Conservation (phyloP, 2,329 filamentous ascomycete species). For the Ophiognomonia clavigignenti-juglandacearum region DNA sequence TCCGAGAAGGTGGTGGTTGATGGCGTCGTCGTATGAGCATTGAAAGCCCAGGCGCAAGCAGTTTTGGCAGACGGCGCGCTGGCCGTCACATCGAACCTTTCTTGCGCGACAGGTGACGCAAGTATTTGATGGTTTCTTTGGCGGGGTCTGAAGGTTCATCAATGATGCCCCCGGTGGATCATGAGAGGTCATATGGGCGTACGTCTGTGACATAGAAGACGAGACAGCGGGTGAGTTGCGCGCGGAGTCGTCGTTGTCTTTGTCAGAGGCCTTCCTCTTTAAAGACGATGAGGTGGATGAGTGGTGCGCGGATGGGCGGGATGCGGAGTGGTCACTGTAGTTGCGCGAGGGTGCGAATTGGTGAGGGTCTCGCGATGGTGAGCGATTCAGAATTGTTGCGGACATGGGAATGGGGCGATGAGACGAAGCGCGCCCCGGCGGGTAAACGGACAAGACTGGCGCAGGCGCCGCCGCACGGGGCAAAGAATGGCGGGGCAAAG, state of each 20-base stretch:
- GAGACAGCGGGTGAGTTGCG: not conserved
- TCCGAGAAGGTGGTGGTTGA: constrained; percentile 12
- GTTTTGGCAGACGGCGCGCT: constrained; percentile 49
- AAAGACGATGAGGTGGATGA: constrained; percentile 6
- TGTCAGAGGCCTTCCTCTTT: not conserved
- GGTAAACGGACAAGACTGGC: not conserved
- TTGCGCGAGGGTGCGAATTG: not conserved
- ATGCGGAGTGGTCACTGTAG: not conserved
- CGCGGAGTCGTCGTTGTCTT: not conserved
- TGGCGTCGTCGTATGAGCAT: constrained; percentile 50
- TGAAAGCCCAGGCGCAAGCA: constrained; percentile 54
- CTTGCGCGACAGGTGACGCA: constrained; percentile 23
- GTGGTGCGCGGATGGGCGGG: constrained; percentile 1
- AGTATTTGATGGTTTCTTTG: constrained; percentile 16
- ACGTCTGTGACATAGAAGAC: not conserved
- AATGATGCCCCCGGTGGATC: constrained; percentile 2
- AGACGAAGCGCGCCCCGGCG: not conserved
- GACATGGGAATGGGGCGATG: not conserved
- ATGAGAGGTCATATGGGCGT: constrained; percentile 7
- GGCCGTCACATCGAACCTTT: constrained; percentile 55
- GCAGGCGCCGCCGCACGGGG: not conserved
- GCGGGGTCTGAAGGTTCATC: constrained; percentile 15
- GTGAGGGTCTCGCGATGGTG: not conserved
- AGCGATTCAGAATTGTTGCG: constrained; percentile 5
- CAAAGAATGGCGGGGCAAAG: not conserved